Base-by-base conservation (phyloP, 495 filamentous ascomycete species). In the Daldinia grandis region DNA sequence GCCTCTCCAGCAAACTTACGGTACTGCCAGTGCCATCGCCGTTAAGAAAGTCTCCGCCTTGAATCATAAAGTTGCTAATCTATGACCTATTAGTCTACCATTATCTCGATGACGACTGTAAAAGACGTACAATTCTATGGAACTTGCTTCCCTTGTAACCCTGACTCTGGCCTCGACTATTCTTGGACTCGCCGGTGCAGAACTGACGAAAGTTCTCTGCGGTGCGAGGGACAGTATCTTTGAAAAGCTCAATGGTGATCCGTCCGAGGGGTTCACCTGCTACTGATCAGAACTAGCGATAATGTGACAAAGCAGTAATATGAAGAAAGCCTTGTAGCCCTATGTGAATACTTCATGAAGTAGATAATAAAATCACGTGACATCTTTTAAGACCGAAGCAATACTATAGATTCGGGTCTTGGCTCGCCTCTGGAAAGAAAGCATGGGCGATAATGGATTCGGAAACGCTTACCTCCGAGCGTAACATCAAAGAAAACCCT, bases 201-300 rank as follows among this genome's bases (percentile, higher is more conserved):
- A 96, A 97, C 76, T 96, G 93, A 14, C 95, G 92, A 78, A 99
- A 98, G 81, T 99, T 98, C 80, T 98, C 95, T 17, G 95, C 93
- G 5, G 95, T 98, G 66, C 89, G 88, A 31, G 95, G 96, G 0
- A 92, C 92, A 7, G 89, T 82, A 76, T 95, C 85, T 44, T 90
- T 88, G 84, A 94, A 98, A 65, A 99, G 90, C 79, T 98, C 93
- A 78, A 99, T 94, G 74, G 94, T 95, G 69, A 99, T 89, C 31
- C 95, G 90, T 64, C 96, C 96, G 19, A 99, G 87, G 24, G 93
- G 88, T 72, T 98, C 94, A 40, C 94, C 95, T 97, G 55, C 4
- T 31, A 19, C 35, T 31, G 14, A 25, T 62, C 47, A 63, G 70
- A 62, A 54, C 24, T 3, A 24, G 25, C 10, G 40, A 62, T 42